Evolutionary conservation across 2,329 filamentous ascomycete species (phyloP), one percentile per base, ranked within the genome.

Genomic region (Neofusicoccum cordaticola): DNA sequence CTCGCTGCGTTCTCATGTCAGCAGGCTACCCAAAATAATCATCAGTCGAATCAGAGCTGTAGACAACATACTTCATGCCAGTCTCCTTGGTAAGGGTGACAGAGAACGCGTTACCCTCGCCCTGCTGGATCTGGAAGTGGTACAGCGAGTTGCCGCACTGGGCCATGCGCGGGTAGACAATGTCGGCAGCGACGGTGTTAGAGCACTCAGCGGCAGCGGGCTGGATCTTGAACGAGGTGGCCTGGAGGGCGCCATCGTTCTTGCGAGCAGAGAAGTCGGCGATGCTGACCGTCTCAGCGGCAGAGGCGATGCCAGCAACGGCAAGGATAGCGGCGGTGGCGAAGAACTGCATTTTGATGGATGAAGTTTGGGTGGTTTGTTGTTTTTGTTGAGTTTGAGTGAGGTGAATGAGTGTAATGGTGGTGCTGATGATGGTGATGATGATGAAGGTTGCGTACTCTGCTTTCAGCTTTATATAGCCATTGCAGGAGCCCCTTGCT

Each of bases 261-360:
- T 60, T 39, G 27, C 56, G 56, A 39, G 42, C 42, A 39, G 17
- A 60, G 41, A 60, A 22, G 56, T 60, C 39, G 19, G 37, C 44
- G 39, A 60, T 34, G 56, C 17, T 60, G 39, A 13, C 39, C 12
- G 48, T 52, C 48, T 52, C 48, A 22, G 2, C 8, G 48, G 27
- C 56, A n/a, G 56, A n/a, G 56, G 39, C 56, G 22, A 47, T 8
- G 41, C 37, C 56, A 4, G 19, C n/a, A 12, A 47, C 19, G 22
- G 41, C 41, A n/a, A 39, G 37, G 66, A 68, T 69, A 66, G 73
- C 63, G 67, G 71, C 68, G 65, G 71, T 72, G 70, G 74, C 58
- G 42, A 67, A 72, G 71, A 73, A 77, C 67, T 71, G 72, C 77
- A 79, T 79, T 62, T 75, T 79, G 75, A 74, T 72, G 71, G 72